Evolutionary conservation across 2,329 filamentous ascomycete genomes (phyloP), one percentile per base, ranked within the genome.

Genomic region (Periconia digitata): DNA sequence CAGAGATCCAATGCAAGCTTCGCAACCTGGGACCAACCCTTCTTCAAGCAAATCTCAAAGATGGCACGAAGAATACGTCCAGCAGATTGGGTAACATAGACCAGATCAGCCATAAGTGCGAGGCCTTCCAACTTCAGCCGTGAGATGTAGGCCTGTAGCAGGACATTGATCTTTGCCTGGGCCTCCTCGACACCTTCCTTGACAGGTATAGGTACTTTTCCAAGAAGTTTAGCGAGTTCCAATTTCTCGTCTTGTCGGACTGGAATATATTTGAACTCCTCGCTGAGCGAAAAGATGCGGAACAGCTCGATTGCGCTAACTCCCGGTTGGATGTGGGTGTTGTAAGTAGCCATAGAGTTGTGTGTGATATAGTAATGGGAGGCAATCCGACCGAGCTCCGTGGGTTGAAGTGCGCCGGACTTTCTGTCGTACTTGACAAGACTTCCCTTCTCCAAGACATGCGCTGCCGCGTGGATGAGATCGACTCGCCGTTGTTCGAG

Each of bases 321-420:
- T 10, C 87, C 90, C 13, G 92, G 91, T 67, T 96, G 92, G 40
- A 99, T 90, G 58, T 97, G 87, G 67, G 89, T 89, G 70, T 96
- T 96, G 76, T 99, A 99, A 1, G 90, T 96, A 58, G 92, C 82
- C 94, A 99, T 99, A 13, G 92, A 97, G 59, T 85, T 90, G 72
- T 96, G 85, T 0, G 91, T 94, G 65, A 99, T 96, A 76, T 99
- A 99, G 77, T 99, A 99, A 71, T 99, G 94, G 13, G 92, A 97
- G 6, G 95, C 89, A 59, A 99, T 95, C 36, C 94, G 86, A 44
- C 95, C 94, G 46, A 99, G 85, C 70, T 99, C 94, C 0, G 94
- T 99, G 3, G 89, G 84, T 72, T 95, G 91, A 24, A 99, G 74
- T 62, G 85, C 89, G 21, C 95, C 94, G 1, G 86, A 86, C 73